Evolutionary conservation across 106 monocot species (phyloP).

Genomic region (Apostasia shenzhenica): DNA sequence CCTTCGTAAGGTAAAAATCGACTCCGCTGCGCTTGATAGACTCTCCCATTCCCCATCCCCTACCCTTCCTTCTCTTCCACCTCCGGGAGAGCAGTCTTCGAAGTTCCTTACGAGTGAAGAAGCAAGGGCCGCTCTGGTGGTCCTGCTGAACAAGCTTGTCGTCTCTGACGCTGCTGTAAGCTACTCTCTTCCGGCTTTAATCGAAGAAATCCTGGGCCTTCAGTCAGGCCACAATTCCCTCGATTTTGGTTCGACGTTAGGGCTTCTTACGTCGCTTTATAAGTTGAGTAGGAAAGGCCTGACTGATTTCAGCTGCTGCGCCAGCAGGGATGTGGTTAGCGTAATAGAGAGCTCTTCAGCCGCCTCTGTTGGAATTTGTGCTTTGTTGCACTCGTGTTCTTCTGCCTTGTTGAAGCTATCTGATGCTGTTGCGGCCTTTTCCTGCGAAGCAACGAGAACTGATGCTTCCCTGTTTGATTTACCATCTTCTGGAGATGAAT

Average conservation of each 20-base stretch:
- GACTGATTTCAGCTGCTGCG: constrained; percentile 22
- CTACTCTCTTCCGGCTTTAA: constrained; percentile 27
- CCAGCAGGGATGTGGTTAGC: constrained; percentile 23
- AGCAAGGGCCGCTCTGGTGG: constrained; percentile 61
- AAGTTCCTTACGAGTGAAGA: constrained; percentile 24
- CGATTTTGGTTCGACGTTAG: constrained; percentile 49
- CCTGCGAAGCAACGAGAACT: constrained; percentile 68
- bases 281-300: constrained; percentile 21
- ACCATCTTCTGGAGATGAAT: constrained; percentile 60
- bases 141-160: constrained; percentile 77
- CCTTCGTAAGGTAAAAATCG: constrained; percentile 34
- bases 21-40: constrained; percentile 67
- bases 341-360: constrained; percentile 34
- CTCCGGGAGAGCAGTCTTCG: background rate
- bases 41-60: constrained; percentile 29
- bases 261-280: constrained; percentile 35
- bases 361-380: constrained; percentile 32
- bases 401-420: constrained; percentile 37
- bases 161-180: constrained; percentile 40
- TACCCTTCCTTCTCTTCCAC: background rate
- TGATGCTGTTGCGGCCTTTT: constrained; percentile 78
- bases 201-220: constrained; percentile 29
- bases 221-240: constrained; percentile 18
- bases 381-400: constrained; percentile 56
- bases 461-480: constrained; percentile 50